Evolutionary conservation across 257 asterid species (phyloP).

Genomic region (Salvia splendens): DNA sequence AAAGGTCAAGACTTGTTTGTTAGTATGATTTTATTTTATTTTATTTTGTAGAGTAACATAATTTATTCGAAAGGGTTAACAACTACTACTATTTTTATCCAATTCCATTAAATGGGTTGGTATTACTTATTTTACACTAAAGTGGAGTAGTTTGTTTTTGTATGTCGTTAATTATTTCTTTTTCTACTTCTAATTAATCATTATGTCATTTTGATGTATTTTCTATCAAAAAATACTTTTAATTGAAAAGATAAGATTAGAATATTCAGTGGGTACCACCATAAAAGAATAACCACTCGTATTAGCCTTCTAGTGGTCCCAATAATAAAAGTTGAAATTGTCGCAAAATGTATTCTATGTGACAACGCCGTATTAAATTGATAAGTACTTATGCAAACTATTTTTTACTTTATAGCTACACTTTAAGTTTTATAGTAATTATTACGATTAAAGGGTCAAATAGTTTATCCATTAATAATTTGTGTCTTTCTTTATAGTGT

Average conservation of each 20-base stretch:
- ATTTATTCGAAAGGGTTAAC: too few relatives aligned
- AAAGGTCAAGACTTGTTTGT: too few relatives aligned
- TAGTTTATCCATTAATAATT: too few relatives aligned
- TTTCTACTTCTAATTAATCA: neutral
- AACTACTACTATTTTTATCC: too few relatives aligned
- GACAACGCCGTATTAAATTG: neutral
- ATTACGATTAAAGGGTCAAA: too few relatives aligned
- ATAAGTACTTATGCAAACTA: neutral
- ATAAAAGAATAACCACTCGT: neutral
- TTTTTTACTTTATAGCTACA: too few relatives aligned
- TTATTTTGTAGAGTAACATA: too few relatives aligned
- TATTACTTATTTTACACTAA: too few relatives aligned
- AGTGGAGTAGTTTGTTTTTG: neutral
- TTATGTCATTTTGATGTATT: neutral
- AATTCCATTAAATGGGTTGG: too few relatives aligned
- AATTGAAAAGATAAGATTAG: neutral
- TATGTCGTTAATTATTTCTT: neutral
- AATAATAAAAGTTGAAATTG: neutral
- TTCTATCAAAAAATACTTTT: neutral
- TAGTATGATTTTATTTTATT: too few relatives aligned
- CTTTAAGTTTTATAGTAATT: too few relatives aligned
- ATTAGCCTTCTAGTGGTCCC: neutral
- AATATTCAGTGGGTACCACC: conserved; percentile 23
- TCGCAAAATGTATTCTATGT: neutral
- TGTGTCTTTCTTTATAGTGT: too few relatives aligned